Evolutionary conservation across 202 grass and related monocot species (phyloP).

Genomic region (Setaria italica): DNA sequence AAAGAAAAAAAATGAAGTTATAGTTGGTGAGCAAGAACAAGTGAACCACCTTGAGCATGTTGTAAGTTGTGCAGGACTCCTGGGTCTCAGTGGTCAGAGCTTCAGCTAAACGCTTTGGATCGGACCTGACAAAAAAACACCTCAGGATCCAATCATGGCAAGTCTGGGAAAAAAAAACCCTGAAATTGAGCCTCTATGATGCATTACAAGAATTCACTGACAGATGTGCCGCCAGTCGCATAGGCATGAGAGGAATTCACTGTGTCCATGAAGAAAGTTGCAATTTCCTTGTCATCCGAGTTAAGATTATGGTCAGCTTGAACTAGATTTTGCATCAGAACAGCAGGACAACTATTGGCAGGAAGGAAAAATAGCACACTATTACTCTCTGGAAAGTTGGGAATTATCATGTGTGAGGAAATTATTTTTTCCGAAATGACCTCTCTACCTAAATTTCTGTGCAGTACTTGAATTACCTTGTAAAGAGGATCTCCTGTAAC

Average conservation of each 20-base stretch:
- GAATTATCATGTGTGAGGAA: too few species aligned
- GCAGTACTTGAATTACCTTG: constrained; percentile 63
- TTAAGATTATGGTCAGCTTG: constrained; percentile 16
- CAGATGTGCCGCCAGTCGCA: constrained; percentile 81
- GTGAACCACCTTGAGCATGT: constrained; percentile 82
- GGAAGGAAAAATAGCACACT: neutral
- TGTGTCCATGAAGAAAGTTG: constrained; percentile 76
- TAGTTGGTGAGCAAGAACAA: neutral
- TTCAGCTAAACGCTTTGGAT: constrained; percentile 74
- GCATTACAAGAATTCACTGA: constrained; percentile 81
- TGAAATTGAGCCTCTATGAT: neutral
- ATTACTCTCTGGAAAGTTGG: neutral
- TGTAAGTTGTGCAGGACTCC: constrained; percentile 90
- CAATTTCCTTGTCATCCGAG: constrained; percentile 64
- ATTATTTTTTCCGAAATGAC: neutral
- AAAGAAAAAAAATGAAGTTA: neutral
- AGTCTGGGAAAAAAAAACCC: neutral
- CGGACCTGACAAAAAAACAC: constrained; percentile 46
- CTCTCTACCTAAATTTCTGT: neutral
- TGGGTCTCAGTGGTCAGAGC: constrained; percentile 67
- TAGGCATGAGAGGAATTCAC: constrained; percentile 92
- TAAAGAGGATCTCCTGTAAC: constrained; percentile 89
- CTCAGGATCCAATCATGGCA: neutral
- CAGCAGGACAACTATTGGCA: neutral
- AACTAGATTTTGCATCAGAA: neutral